A percentile compares a stretch with the other conserved stretches of the same genome.
These are phyloP conservation scores for Hypoxylon lienhwacheense DNA, from an alignment of 495 filamentous ascomycete species.

Conservation along the genomic window DNA sequence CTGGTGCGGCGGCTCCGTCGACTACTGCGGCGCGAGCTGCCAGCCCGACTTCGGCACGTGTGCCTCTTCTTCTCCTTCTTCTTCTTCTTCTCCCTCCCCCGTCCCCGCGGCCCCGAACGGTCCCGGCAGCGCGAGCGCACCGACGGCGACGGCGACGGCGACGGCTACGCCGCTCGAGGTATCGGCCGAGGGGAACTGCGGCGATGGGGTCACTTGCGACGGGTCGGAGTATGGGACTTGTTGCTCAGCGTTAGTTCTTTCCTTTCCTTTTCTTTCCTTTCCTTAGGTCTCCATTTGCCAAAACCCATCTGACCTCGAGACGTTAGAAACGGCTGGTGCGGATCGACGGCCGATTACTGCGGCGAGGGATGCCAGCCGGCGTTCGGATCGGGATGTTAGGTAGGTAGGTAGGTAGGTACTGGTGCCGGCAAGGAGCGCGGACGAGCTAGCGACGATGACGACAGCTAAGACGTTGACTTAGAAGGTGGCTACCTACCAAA, in stretches of 20 bases:
- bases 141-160: too few species aligned
- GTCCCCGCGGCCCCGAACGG: too few species aligned
- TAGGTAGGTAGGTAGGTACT: background rate
- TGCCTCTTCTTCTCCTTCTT: too few species aligned
- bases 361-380: slow-evolving; percentile 43
- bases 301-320: slow-evolving; percentile 14
- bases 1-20: slow-evolving; percentile 53
- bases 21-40: slow-evolving; percentile 56
- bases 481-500: too few species aligned
- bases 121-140: too few species aligned
- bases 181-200: slow-evolving; percentile 45
- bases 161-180: too few species aligned
- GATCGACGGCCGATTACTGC: slow-evolving; percentile 45
- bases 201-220: slow-evolving; percentile 47
- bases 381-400: slow-evolving; percentile 43
- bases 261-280: slow-evolving; percentile 2
- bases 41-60: slow-evolving; percentile 54
- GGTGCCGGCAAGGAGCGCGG: too few species aligned
- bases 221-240: slow-evolving; percentile 46
- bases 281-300: background rate
- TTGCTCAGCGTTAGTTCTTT: slow-evolving; percentile 43
- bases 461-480: background rate
- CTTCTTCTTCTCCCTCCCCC: too few species aligned
- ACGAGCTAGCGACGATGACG: background rate
- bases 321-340: slow-evolving; percentile 44